Evolutionary conservation across 2,329 filamentous ascomycete genomes (phyloP).

Genomic region (Diaporthe sp.): DNA sequence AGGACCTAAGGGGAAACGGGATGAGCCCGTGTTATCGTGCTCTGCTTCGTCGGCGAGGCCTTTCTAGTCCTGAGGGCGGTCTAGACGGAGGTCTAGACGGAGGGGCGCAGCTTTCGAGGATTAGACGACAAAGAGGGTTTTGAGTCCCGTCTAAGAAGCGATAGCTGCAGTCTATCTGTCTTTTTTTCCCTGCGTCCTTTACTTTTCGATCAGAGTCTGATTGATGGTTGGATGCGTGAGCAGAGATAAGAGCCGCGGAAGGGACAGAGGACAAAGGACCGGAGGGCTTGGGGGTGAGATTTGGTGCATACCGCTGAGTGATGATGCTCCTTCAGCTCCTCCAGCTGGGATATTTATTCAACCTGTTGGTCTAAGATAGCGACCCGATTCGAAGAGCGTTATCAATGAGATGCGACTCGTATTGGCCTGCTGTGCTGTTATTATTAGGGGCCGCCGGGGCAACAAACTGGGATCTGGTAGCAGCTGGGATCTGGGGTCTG

Average conservation of each 20-base stretch:
- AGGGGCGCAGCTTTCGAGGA: background rate
- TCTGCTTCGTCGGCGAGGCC: slow-evolving; percentile 18
- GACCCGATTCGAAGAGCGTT: background rate
- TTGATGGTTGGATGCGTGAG: background rate
- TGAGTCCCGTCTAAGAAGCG: slow-evolving; percentile 3
- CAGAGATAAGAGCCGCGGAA: slow-evolving; percentile 22
- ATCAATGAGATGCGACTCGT: slow-evolving; percentile 14
- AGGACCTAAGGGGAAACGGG: background rate
- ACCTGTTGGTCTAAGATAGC: slow-evolving; percentile 9
- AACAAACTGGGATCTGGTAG: slow-evolving; percentile 19
- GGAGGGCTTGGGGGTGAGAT: background rate
- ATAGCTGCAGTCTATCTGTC: background rate
- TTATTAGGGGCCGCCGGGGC: slow-evolving; percentile 26
- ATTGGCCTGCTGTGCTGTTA: slow-evolving; percentile 29
- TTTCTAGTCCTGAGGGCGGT: slow-evolving; percentile 16
- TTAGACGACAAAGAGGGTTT: background rate
- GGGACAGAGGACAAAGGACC: slow-evolving; percentile 7
- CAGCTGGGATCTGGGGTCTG: background rate
- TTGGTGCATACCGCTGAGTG: slow-evolving; percentile 9
- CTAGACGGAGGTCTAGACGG: background rate
- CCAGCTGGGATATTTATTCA: slow-evolving; percentile 22
- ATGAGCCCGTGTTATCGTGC: slow-evolving; percentile 21
- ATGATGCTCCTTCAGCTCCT: slow-evolving; percentile 25
- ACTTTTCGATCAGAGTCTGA: slow-evolving; percentile 6
- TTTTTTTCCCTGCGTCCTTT: background rate